Base-by-base conservation (phyloP, 371 early-diverging fungal species). In the Encephalitozoon romaleae region DNA sequence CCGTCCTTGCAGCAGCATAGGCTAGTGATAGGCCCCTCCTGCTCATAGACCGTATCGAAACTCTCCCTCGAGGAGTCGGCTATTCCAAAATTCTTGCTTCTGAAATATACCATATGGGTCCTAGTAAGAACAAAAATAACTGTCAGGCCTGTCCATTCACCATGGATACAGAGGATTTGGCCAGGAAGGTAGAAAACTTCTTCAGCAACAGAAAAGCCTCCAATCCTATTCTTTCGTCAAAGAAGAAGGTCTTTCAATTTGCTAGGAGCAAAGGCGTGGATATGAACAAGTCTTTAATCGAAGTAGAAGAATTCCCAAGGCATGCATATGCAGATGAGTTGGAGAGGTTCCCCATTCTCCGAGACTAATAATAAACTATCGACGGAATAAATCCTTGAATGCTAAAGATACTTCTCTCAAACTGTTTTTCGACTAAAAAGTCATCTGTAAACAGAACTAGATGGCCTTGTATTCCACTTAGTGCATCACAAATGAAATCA, bases 81-180 rank as follows among this genome's bases (percentile, higher is more conserved):
- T 34, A 80, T 30, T n/a, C 72, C 51, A 74, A 67, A 80, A 71
- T 66, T 72, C 21, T 63, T 76, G 65, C 80, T 76, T 70, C 47
- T 25, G 38, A 80, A 67, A 52, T 64, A 70, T 77, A 80, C 76
- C 41, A 32, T 43, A 72, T 52, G 52, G 65, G 38, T 21, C 21
- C 9, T 12, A 38, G 9, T 2, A 12, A 39, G 15, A 8, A 9
- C 5, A 4, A 70, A 52, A 70, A 70, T 47, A 70, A 70, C 41
- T 70, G 25, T 15, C 28, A 4, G 21, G 15, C 1, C 49, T 21
- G 2, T 47, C 21, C 49, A 8, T 0, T 21, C 21, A 2, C 11
- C 2, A 15, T 21, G 21, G 49, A 47, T 47, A 21, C 18, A 2
- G 21, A 21, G 21, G 21, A 15, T 18, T 18, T 47, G 49, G 15